A percentile compares a stretch with the other conserved stretches of the same genome.
Conservation (phyloP, 2,329 filamentous ascomycete species). For the Xylaria sp. region DNA sequence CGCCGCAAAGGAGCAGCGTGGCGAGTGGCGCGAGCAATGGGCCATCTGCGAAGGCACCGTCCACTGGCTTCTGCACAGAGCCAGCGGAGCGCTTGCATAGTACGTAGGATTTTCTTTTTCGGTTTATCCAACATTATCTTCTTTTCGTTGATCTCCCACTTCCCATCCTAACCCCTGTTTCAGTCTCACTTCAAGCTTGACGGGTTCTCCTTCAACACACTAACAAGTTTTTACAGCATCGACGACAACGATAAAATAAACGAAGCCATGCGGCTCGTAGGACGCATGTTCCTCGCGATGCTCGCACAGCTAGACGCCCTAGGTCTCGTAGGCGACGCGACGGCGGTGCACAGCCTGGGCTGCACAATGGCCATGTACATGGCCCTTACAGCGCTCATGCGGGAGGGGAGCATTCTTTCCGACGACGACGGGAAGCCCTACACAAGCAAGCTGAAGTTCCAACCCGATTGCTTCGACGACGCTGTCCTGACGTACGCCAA, state of each 20-base stretch:
- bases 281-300: constrained; percentile 54
- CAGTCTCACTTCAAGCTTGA: too few species aligned
- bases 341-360: constrained; percentile 53
- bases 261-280: constrained; percentile 42
- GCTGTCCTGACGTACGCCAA: constrained; percentile 52
- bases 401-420: constrained; percentile 39
- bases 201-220: not conserved
- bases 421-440: constrained; percentile 36
- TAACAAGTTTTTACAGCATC: constrained; percentile 39
- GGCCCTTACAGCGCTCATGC: constrained; percentile 35
- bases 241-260: constrained; percentile 47
- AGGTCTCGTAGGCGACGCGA: constrained; percentile 49
- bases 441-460: constrained; percentile 38
- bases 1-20: constrained; percentile 41
- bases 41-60: constrained; percentile 54
- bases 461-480: constrained; percentile 45
- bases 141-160: not conserved
- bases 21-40: constrained; percentile 54
- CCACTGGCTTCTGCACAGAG: constrained; percentile 46
- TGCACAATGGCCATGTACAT: constrained; percentile 54
- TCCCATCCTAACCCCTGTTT: not conserved
- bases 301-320: constrained; percentile 53
- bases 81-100: constrained; percentile 36
- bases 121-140: not conserved
- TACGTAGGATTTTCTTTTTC: constrained; percentile 32